These are phyloP conservation scores for Aurantiochytrium sp. DNA, from an alignment of 108 stramenopile genomes.

Conservation along the genomic window DNA sequence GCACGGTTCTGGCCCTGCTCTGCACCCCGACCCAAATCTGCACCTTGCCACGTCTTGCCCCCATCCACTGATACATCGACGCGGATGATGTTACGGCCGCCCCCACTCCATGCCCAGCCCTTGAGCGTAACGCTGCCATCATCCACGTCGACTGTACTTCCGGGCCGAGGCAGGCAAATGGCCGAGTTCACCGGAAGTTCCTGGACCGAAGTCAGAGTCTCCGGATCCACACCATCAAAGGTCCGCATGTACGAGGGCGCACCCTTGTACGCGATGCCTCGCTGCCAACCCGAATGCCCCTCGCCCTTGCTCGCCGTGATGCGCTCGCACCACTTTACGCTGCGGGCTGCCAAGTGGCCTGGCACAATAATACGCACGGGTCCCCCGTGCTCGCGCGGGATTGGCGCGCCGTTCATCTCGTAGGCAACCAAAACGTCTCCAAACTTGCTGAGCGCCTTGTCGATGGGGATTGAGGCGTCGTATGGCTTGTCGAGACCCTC, in stretches of 20 bases:
- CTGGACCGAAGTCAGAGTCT: slow-evolving; percentile 44
- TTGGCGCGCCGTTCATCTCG: slow-evolving; percentile 85
- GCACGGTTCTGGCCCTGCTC: slow-evolving; percentile 26
- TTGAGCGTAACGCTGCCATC: slow-evolving; percentile 43
- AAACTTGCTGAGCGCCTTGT: slow-evolving; percentile 69
- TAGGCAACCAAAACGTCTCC: slow-evolving; percentile 88
- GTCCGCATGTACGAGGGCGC: background rate
- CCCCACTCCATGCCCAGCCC: slow-evolving; percentile 68
- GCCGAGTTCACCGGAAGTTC: slow-evolving; percentile 58
- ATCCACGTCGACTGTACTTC: slow-evolving; percentile 21
- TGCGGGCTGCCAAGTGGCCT: slow-evolving; percentile 67
- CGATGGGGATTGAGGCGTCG: slow-evolving; percentile 65
- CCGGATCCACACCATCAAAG: slow-evolving; percentile 45
- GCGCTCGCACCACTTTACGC: slow-evolving; percentile 64
- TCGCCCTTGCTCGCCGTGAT: slow-evolving; percentile 41
- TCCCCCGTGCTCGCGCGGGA: slow-evolving; percentile 88
- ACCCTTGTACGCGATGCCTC: slow-evolving; percentile 41
- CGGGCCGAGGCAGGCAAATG: slow-evolving; percentile 43
- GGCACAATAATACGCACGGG: slow-evolving; percentile 90
- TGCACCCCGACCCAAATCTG: slow-evolving; percentile 37
- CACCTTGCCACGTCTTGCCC: slow-evolving; percentile 63
- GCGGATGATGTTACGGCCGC: slow-evolving; percentile 62
- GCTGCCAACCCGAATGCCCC: slow-evolving; percentile 59
- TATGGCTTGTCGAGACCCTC: slow-evolving; percentile 55
- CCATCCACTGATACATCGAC: slow-evolving; percentile 74